Percentiles rank a stretch among this genome's conserved stretches.
Evolutionary conservation across 108 stramenopile species (phyloP).

Genomic region (Mayamaea pseudoterrestris): DNA sequence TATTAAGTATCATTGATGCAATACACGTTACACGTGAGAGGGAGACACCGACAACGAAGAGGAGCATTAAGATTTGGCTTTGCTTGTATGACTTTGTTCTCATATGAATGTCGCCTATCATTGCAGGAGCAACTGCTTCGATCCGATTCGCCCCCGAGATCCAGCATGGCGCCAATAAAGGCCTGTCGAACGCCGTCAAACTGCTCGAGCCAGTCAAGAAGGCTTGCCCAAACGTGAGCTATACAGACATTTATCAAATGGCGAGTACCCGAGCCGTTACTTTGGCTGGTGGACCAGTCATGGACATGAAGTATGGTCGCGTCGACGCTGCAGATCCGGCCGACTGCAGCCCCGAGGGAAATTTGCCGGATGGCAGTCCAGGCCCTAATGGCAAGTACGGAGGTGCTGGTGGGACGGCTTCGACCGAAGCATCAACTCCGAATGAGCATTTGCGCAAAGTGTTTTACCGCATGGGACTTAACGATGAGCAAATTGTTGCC

Average conservation of each 20-base stretch:
- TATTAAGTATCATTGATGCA: no score
- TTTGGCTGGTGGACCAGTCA: conserved; percentile 60
- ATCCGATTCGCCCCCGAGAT: conserved; percentile 92
- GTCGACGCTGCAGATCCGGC: conserved; percentile 35
- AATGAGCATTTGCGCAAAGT: conserved; percentile 81
- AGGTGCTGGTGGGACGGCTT: conserved; percentile 36
- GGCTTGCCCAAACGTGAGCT: conserved; percentile 45
- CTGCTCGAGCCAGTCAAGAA: conserved; percentile 82
- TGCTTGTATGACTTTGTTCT: no score
- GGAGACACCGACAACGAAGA: no score
- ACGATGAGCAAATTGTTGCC: conserved; percentile 91
- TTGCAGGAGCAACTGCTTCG: conserved; percentile 53
- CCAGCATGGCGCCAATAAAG: conserved; percentile 90
- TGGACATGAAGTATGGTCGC: conserved; percentile 75
- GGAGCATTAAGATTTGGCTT: no score
- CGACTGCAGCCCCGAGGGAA: conserved; percentile 53
- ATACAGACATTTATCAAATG: conserved; percentile 73
- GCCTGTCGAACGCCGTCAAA: conserved; percentile 44
- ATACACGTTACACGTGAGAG: no score
- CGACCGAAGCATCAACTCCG: conserved; percentile 35
- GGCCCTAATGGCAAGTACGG: conserved; percentile 54
- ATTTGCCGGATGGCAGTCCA: conserved; percentile 76
- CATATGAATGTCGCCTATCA: no score
- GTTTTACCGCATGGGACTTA: conserved; percentile 91
- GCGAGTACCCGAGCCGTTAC: conserved; percentile 55